Conservation (phyloP, 1,284 basidiomycete genomes). For the Rhodotorula mucilaginosa region DNA sequence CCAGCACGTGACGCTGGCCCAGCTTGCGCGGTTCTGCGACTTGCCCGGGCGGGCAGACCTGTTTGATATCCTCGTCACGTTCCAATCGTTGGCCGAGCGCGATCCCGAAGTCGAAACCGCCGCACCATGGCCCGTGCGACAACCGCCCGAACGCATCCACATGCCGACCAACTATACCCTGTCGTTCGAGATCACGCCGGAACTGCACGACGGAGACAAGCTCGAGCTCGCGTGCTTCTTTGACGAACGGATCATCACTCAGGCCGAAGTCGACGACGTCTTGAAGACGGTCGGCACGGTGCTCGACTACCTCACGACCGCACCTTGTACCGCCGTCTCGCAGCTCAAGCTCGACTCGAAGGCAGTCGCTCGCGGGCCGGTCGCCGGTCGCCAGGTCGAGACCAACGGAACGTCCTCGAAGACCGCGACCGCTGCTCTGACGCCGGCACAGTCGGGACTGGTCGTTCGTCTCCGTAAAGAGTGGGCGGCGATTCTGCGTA, state of each 20-base stretch:
- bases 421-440: background rate
- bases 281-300: conserved; percentile 20
- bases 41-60: conserved; percentile 24
- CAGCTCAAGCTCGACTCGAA: conserved; percentile 15
- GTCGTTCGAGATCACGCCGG: conserved; percentile 40
- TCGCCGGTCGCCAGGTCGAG: background rate
- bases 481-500: conserved; percentile 34
- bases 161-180: conserved; percentile 43
- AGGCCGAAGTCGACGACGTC: conserved; percentile 17
- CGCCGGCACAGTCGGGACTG: background rate
- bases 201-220: conserved; percentile 18
- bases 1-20: conserved; percentile 36
- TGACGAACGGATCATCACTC: conserved; percentile 23
- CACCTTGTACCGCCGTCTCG: conserved; percentile 19
- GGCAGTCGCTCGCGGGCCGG: background rate
- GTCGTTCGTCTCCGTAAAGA: conserved; percentile 16
- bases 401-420: too few relatives aligned
- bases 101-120: conserved; percentile 23
- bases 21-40: conserved; percentile 23
- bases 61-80: conserved; percentile 41
- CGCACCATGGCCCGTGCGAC: conserved; percentile 32
- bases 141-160: conserved; percentile 39
- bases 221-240: conserved; percentile 40
- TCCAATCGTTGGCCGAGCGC: conserved; percentile 34
- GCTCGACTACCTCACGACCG: conserved; percentile 28